Percentiles rank a stretch among this genome's conserved stretches.
Evolutionary conservation across 352 stramenopile species (phyloP).

Genomic region (Phytophthora kernoviae): DNA sequence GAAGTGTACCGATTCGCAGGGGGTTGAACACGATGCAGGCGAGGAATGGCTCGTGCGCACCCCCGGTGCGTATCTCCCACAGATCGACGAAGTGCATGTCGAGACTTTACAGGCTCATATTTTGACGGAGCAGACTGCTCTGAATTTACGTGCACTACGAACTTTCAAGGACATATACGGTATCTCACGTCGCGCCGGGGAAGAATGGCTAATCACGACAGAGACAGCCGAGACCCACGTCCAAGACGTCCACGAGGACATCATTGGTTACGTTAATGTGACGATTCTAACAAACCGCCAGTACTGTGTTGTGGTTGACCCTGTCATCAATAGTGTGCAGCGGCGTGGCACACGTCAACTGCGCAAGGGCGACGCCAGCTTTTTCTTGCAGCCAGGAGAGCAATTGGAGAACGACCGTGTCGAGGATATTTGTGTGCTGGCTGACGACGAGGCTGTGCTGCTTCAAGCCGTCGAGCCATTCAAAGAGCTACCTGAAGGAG

Average conservation of each 20-base stretch:
- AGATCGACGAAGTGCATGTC: slow-evolving; percentile 76
- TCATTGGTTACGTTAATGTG: slow-evolving; percentile 60
- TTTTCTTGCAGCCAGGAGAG: slow-evolving; percentile 77
- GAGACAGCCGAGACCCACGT: slow-evolving; percentile 79
- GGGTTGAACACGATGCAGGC: slow-evolving; percentile 61
- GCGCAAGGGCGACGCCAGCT: slow-evolving; percentile 71
- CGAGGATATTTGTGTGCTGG: slow-evolving; percentile 70
- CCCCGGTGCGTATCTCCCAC: slow-evolving; percentile 72
- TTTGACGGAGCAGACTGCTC: slow-evolving; percentile 63
- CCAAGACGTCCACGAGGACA: slow-evolving; percentile 78
- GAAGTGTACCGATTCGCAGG: slow-evolving; percentile 75
- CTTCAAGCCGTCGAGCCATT: slow-evolving; percentile 75
- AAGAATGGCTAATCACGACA: slow-evolving; percentile 81
- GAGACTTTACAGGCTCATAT: slow-evolving; percentile 67
- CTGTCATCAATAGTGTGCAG: slow-evolving; percentile 65
- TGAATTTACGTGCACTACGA: slow-evolving; percentile 67
- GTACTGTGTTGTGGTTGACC: slow-evolving; percentile 83
- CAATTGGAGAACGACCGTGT: slow-evolving; percentile 63
- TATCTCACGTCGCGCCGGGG: slow-evolving; percentile 68
- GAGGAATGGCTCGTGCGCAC: slow-evolving; percentile 84
- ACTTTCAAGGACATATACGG: slow-evolving; percentile 83
- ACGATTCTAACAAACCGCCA: slow-evolving; percentile 81
- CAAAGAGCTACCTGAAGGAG: slow-evolving; percentile 35
- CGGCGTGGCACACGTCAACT: slow-evolving; percentile 74
- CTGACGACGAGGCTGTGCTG: slow-evolving; percentile 80